Base-by-base conservation (phyloP, 768 basidiomycete species). In the Boletus rubroflammeus region DNA sequence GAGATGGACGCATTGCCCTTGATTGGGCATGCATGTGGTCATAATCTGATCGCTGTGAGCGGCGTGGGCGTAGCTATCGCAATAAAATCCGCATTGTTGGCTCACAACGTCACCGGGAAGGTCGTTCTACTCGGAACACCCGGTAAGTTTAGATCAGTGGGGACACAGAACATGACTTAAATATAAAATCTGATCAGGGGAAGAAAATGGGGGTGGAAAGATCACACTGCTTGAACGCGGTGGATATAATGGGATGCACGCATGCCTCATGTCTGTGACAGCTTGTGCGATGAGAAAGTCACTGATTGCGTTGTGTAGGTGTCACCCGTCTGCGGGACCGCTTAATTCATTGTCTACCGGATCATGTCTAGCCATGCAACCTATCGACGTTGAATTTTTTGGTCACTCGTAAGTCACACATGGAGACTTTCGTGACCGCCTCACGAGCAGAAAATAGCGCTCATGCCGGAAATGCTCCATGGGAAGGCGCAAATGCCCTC, bases 401-500 rank as follows among this genome's bases (percentile, higher is more conserved):
- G 90, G 90, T 5, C 86, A 82, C 57, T 77, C 82, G 90, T 90
- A 60, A 56, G 81, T 73, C 36, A 2, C 14, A 6, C 45, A 25
- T 35, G 41, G 23, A 46, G 31, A 23, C 11, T 44, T 29, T 45
- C 39, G 42, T 31, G 50, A 26, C 29, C 25, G 7, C 56, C 41
- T 57, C 29, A 55, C 55, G 31, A 36, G 47, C 52, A 58, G 15
- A 47, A 34, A 54, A 28, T 59, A 90, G 86, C 42, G 88, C 89
- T 6, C 90, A 91, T 61, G 90, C 90, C 15, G 85, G 84, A n/a
- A 80, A 78, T 32, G 81, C 87, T 11, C 91, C 91, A 4, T 93
- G 92, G 84, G 89, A 94, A 69, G 92, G 87, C 23, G 80, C 79
- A 39, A 94, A 94, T 63, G 90, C 92, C 13, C 79, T 92, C 41